Evolutionary conservation across 2,329 filamentous ascomycete genomes (phyloP), one percentile per base, ranked within the genome.

Genomic region (Nothopassalora personata): DNA sequence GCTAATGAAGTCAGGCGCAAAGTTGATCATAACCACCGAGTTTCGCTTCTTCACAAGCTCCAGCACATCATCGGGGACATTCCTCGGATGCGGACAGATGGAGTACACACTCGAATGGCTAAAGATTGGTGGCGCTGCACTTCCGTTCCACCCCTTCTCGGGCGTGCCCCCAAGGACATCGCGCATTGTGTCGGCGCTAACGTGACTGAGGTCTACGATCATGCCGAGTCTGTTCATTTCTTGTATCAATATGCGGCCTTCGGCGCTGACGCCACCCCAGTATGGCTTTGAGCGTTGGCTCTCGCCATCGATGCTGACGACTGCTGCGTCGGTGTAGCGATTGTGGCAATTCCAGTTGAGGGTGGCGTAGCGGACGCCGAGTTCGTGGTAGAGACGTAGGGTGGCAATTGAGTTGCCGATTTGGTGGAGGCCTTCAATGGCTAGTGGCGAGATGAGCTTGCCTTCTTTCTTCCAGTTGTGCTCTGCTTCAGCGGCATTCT

Each of bases 171-270:
- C 86, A 0, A 97, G 82, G 0, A 93, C 89, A 67, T 96, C 89
- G 6, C 86, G 77, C 90, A 95, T 94, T 0, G 92, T 96, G 60
- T 93, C 88, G 58, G 84, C 82, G 67, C 88, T 82, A 27, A 86
- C 85, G 73, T 97, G 93, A 6, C 89, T 83, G 36, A 97, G 80
- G 71, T 97, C 93, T 45, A 97, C 89, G n/a, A 97, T 85, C 86
- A 97, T 91, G 28, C 93, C 93, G 1, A 97, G 79, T 3, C 93
- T 84, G 72, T 97, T 97, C 92, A 97, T 97, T 77, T 97, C 93
- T 36, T 80, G 79, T 48, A 97, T 79, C 0, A 97, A 76, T 11
- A 80, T 72, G 54, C 83, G 82, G 4, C 93, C 93, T 1, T 81
- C 80, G 0, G 81, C 77, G 60, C 88, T 93, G 1, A 97, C 80